Evolutionary conservation across 768 basidiomycete genomes (phyloP), one percentile per base, ranked within the genome.

Genomic region (Hypholoma fasciculare): DNA sequence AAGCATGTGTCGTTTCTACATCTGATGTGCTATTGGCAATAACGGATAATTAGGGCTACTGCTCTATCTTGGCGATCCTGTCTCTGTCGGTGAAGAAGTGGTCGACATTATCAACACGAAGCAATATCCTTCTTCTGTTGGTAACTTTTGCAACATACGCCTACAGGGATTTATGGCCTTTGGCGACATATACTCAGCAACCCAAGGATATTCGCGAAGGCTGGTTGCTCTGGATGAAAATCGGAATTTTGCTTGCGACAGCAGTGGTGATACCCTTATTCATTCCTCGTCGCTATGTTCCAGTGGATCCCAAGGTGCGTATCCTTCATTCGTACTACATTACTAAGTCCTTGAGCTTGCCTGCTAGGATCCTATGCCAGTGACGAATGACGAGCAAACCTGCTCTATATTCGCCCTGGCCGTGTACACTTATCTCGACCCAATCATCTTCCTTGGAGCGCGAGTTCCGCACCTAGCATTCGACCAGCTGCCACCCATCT

Each of bases 401-500:
- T 76, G 80, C 0, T 79, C 81, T 5, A 62, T 74, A 48, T 63
- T 81, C 30, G 80, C 74, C 2, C 62, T 73, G 14, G 42, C 79
- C 14, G 67, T 75, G 2, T 87, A 79, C 65, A 71, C 72, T 23
- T 89, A 78, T 71, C 69, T 88, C 61, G 82, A 87, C 58, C 73
- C 74, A 1, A 67, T 81, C 37, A 71, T 87, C 26, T 73, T 72
- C 53, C 62, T 69, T 14, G 81, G 78, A 1, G 74, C 76, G 56
- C 66, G 72, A 9, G 62, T 75, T n/a, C 62, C 72, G 4, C 81
- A 80, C 62, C 63, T 85, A 1, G 66, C 77, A 0, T 69, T 72
- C 37, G 83, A 87, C 43, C 64, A 83, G 49, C 69, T 87, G 40
- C 86, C 85, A 7, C 83, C 82, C 1, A 78, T 89, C 71, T 82